phyloP scores from a whole-genome alignment of 1,284 basidiomycete species.

The Rhizopogon parksii region DNA sequence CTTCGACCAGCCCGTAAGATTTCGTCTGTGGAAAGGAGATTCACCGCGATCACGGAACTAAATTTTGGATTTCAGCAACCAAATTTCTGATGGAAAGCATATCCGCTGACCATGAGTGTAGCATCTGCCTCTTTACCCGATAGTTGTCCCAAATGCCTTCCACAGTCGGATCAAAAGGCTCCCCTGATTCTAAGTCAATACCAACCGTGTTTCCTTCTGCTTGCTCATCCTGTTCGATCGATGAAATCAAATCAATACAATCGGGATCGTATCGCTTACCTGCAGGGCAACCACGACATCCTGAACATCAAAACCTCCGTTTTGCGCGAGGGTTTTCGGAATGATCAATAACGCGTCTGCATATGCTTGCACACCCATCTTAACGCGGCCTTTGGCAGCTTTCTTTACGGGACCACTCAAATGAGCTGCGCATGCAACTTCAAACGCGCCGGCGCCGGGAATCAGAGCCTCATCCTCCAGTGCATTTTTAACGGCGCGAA shows the following conservation, averaged over 20 bases:
- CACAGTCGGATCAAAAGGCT: constrained; percentile 93
- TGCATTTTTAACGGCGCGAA: constrained; percentile 95
- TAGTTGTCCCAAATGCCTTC: constrained; percentile 99
- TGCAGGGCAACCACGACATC: constrained; percentile 90
- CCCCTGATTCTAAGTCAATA: constrained; percentile 88
- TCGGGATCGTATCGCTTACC: constrained; percentile 33
- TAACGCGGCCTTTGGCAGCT: constrained; percentile 88
- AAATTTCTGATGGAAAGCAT: neutral
- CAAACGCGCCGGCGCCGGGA: constrained; percentile 96
- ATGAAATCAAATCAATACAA: constrained; percentile 6
- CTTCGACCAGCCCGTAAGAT: constrained; percentile 91
- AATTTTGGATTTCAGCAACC: constrained; percentile 8
- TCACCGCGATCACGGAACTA: constrained; percentile 96
- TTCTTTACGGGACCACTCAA: constrained; percentile 78
- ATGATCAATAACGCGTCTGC: constrained; percentile 93
- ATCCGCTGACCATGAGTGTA: constrained; percentile 81
- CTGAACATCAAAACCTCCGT: constrained; percentile 97
- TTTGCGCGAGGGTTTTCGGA: constrained; percentile 94
- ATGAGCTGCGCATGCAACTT: constrained; percentile 88
- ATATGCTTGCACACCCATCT: constrained; percentile 97
- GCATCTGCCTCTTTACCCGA: constrained; percentile 96
- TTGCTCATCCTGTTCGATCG: constrained; percentile 70
- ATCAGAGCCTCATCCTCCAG: constrained; percentile 87
- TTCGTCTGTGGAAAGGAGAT: constrained; percentile 93
- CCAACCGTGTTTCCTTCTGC: constrained; percentile 89